phyloP scores from a whole-genome alignment of 2,329 filamentous ascomycete species.

The Cordyceps javanica region DNA sequence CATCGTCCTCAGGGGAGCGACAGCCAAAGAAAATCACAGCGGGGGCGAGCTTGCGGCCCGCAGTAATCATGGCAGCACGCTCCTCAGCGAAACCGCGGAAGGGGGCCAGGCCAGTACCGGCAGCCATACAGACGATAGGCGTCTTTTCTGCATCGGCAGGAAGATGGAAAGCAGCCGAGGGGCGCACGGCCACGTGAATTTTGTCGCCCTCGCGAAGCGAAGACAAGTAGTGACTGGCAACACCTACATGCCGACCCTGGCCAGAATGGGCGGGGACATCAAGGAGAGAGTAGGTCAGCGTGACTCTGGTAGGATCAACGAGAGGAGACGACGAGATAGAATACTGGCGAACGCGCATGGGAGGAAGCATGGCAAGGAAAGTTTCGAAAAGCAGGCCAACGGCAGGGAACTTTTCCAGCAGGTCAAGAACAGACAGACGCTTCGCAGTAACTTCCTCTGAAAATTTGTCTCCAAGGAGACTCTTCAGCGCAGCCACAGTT shows the following conservation, averaged over 20 bases:
- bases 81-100: conserved; percentile 60
- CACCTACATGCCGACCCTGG: conserved; percentile 48
- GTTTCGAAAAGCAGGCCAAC: conserved; percentile 56
- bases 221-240: conserved; percentile 56
- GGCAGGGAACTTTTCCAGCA: conserved; percentile 58
- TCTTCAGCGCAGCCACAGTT: conserved; percentile 36
- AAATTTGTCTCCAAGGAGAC: conserved; percentile 42
- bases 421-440: conserved; percentile 58
- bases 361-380: conserved; percentile 67
- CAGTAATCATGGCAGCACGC: conserved; percentile 44
- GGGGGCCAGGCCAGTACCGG: conserved; percentile 53
- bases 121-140: conserved; percentile 46
- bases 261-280: conserved; percentile 47
- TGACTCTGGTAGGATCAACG: conserved; percentile 47
- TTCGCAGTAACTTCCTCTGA: conserved; percentile 45
- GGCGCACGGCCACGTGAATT: conserved; percentile 44
- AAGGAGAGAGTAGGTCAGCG: conserved; percentile 64
- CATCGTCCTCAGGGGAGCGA: conserved; percentile 40
- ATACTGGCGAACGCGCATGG: conserved; percentile 74
- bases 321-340: conserved; percentile 72
- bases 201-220: conserved; percentile 37
- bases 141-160: conserved; percentile 38
- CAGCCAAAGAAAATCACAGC: conserved; percentile 46
- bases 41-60: conserved; percentile 49
- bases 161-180: conserved; percentile 41